phyloP scores from a whole-genome alignment of 345 rosid species.

The Acer negundo region DNA sequence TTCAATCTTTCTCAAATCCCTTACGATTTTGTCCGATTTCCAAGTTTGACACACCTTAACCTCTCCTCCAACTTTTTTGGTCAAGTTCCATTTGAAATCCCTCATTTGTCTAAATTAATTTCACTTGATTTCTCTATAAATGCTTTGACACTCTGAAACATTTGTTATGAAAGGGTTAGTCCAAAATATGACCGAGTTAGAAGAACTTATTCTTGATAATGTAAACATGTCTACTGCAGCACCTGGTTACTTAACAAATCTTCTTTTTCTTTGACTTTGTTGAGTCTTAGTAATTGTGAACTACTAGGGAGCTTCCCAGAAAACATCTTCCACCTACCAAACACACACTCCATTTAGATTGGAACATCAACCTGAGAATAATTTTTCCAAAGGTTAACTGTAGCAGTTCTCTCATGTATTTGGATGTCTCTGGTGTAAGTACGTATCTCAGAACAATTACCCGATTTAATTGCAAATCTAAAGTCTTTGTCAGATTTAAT shows the following conservation, averaged over 20 bases:
- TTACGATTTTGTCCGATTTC: slow-evolving; percentile 7
- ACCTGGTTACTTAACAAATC: slow-evolving; percentile 12
- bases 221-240: background rate
- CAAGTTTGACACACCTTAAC: slow-evolving; percentile 15
- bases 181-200: slow-evolving; percentile 16
- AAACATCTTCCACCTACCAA: slow-evolving; percentile 1
- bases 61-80: slow-evolving; percentile 10
- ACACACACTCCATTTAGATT: too few relatives aligned
- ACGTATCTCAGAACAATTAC: background rate
- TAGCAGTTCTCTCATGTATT: background rate
- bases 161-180: background rate
- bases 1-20: slow-evolving; percentile 9
- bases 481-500: background rate
- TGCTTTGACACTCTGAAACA: background rate
- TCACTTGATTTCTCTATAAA: slow-evolving; percentile 22
- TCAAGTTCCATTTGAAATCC: background rate
- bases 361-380: background rate
- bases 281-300: background rate
- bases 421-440: background rate
- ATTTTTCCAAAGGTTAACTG: slow-evolving; percentile 12
- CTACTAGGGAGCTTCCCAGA: slow-evolving; percentile 21
- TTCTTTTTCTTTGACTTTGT: slow-evolving; percentile 14
- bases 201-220: background rate
- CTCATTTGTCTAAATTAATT: slow-evolving; percentile 15
- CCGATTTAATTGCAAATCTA: background rate